Base-by-base conservation (phyloP, 495 filamentous ascomycete genomes). In the Friedmanniomyces simplex region DNA sequence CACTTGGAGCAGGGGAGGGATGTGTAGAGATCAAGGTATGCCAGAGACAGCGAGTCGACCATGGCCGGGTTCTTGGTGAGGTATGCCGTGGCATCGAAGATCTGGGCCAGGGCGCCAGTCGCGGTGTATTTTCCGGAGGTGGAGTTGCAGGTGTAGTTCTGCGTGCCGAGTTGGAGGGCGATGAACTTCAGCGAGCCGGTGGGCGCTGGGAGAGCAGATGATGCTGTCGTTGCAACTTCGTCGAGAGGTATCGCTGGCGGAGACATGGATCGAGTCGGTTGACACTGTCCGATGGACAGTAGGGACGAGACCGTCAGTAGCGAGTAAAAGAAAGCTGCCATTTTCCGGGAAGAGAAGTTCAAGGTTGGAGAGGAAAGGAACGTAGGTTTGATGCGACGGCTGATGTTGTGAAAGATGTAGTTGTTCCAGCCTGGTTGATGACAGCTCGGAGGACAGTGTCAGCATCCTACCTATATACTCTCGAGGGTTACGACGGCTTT, bases 121-220 rank as follows among this genome's bases (percentile, higher is more conserved):
- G 52, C 32, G 2, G 52, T 28, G 52, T 54, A 54, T 6, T 2
- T 52, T 16, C 30, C 30, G 34, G 52, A 10, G 41, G 32, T 30
- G 18, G 34, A 20, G 28, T 54, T 54, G 52, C 52, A 54, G 41
- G 52, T 54, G 24, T 54, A 54, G 52, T 54, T 54, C 22, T 54
- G 52, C 37, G 37, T 24, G 16, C 52, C 52, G 20, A 54, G 4
- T 42, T 22, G 12, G 14, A 54, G 2, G 32, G 34, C 52, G 37
- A 54, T 54, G 52, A 43, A 54, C 20, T 54, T 42, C n/a, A 30
- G 37, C 4, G 18, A n/a, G 21, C 34, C 37, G 34, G 52, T 43
- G 14, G 52, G 52, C 6, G 52, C 2, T 42, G 52, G 52, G 14
- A 54, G 52, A 21, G 34, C 21, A 12, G 52, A 12, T 24, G 52